Evolutionary conservation across 441 rosid species (phyloP), one percentile per base, ranked within the genome.

Genomic region (Erysimum pusillum): DNA sequence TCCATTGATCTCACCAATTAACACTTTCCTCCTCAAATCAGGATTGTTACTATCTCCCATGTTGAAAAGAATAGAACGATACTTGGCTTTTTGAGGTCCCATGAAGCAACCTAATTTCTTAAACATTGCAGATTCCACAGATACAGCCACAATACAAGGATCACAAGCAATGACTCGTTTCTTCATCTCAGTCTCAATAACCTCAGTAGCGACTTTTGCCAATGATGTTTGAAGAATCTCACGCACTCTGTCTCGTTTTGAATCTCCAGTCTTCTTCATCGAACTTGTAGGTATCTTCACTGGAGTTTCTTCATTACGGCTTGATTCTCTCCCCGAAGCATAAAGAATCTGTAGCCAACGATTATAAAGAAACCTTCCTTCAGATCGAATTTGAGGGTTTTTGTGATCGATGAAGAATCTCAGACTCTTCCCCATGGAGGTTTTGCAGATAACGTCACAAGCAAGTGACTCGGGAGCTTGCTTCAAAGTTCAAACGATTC

Each of bases 11-110:
- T 75, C 73, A 13, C 79, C 73, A 0, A 31, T 0, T 2, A 75
- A 15, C 14, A 75, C 73, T 59, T 67, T 75, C 73, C 68, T 67
- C 34, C 79, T 75, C 14, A 75, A 22, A 20, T 75, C 73, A 0
- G 73, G 73, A 18, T 67, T 75, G 60, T 22, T 67, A 35, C 38
- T 36, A 60, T 75, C 78, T 36, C 61, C 42, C 60, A 66, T 58
- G 67, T 75, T 67, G 67, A 74, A 74, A 28, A 66, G 17, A 22
- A 74, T 57, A 9, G 78, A 74, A 22, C 73, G 11, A 8, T 74
- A 74, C 59, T 74, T 66, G 0, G 9, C 34, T 46, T 74, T 74
- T 3, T 28, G 73, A 25, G 42, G 3, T 1, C 78, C 73, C 9
- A 5, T 3, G 53, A 58, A 48, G 49, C 28, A 75, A 38, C 78